Evolutionary conservation across 2,329 filamentous ascomycete species (phyloP), one percentile per base, ranked within the genome.

Genomic region (Pseudocercospora fijiensis): DNA sequence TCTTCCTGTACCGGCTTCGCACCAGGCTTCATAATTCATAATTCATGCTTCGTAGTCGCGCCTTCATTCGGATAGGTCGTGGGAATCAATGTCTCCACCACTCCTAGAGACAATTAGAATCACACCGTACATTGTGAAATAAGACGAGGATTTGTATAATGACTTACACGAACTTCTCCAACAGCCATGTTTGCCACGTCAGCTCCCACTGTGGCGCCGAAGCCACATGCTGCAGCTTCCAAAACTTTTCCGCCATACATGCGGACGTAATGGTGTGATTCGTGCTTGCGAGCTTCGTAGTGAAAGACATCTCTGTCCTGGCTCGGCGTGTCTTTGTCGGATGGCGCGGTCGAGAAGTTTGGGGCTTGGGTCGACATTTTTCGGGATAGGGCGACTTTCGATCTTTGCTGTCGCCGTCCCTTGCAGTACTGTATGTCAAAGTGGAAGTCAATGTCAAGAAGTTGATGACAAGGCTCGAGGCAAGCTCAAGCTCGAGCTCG

Each of bases 161-260:
- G 8, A 61, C 69, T 8, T 62, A 72, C 72, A 65, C 64, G 71
- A 33, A 67, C 69, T 45, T 74, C 72, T 16, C 72, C 72, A n/a
- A 74, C 67, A 16, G 66, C 69, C 28, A 68, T 70, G 57, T 74
- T 73, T 2, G 72, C 72, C 55, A 67, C 72, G 53, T 74, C 71
- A 8, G 72, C 71, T 3, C 72, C 71, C 20, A 72, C 28, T 9
- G 72, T 73, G 4, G 69, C 70, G 10, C 71, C 72, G 33, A 74
- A 73, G 2, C 72, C 72, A 55, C 57, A 71, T 62, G 71, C 67
- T 9, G 66, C 64, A 1, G 72, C 71, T 9, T 69, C 60, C n/a
- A 68, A 37, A 4, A 65, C 71, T 57, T 71, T 67, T 1, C 72
- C 72, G 11, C 71, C 72, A 61, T 73, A 74, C 71, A 70, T 72